Percentiles rank a stretch among this genome's conserved stretches.
These are phyloP conservation scores for Aspergillus campestris DNA, from an alignment of 495 filamentous ascomycete species.

Conservation along the genomic window DNA sequence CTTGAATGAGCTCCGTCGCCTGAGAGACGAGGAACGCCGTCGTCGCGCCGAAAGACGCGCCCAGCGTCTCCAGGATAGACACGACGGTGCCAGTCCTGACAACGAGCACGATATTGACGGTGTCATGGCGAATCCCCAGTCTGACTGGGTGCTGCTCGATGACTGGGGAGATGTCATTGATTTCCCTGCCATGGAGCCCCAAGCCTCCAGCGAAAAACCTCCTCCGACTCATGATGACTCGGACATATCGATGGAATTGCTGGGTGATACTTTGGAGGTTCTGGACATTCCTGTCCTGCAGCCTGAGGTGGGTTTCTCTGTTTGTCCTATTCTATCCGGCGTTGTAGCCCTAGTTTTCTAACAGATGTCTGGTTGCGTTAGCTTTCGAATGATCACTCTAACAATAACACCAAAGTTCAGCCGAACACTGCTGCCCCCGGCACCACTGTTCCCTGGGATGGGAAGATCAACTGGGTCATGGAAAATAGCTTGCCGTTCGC, in stretches of 20 bases:
- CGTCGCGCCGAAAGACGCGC: no score
- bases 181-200: slow-evolving; percentile 4
- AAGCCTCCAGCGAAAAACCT: neutral
- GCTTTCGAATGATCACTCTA: neutral
- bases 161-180: no score
- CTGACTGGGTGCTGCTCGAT: no score
- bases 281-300: neutral
- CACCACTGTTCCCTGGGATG: slow-evolving; percentile 15
- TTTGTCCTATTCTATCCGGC: neutral
- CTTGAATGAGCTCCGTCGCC: no score
- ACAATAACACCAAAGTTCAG: neutral
- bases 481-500: slow-evolving; percentile 8
- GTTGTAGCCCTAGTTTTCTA: neutral
- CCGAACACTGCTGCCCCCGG: neutral
- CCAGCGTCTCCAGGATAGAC: no score
- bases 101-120: no score
- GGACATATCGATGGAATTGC: neutral
- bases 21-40: no score
- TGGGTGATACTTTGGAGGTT: neutral
- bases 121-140: no score
- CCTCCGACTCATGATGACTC: neutral
- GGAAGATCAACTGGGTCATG: slow-evolving; percentile 21
- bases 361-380: neutral
- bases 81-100: no score
- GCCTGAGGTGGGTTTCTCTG: neutral